Evolutionary conservation across 768 basidiomycete species (phyloP), one percentile per base, ranked within the genome.

Genomic region (Phylloporus sp.): DNA sequence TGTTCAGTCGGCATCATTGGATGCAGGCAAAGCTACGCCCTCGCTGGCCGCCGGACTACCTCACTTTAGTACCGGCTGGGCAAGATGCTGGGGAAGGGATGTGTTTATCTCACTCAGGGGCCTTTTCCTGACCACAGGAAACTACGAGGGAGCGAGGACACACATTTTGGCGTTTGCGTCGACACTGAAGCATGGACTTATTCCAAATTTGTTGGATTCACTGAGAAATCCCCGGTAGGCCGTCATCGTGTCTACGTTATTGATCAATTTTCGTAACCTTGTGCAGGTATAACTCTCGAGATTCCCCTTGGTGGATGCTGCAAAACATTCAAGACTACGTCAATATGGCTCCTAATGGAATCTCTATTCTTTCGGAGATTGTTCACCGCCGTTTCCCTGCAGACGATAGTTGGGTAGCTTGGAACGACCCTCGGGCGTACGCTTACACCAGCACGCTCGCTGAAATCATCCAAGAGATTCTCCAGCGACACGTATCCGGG

Each of bases 271-370:
- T 23, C 26, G 20, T 44, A 13, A 55, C 23, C 6, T 6, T 7
- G 18, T 36, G 9, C 53, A 89, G 89, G 55, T 95, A 93, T 70
- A 98, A 98, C 69, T 98, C 92, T 5, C 86, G 97, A 47, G 97
- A 99, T 66, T 93, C 92, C 7, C 95, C 97, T 5, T 98, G 95
- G 95, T 98, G 94, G 92, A 95, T 98, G 90, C 68, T 97, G 52
- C 95, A 99, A 67, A 97, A 89, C 64, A 97, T 99, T 49, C 97
- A 98, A 63, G 94, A 98, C 67, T 98, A 97, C 66, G 85, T 82
- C 20, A 72, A 72, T 41, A 85, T 78, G 67, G 91, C 88, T 1
- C 95, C 97, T 0, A 86, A 92, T 55, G 97, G 97, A 1, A 62
- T 87, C 26, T 73, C 83, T 0, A 79, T 98, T 50, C 80, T 98